Base-by-base conservation (phyloP, 2,329 filamentous ascomycete species). In the Tolypocladium amazonense region DNA sequence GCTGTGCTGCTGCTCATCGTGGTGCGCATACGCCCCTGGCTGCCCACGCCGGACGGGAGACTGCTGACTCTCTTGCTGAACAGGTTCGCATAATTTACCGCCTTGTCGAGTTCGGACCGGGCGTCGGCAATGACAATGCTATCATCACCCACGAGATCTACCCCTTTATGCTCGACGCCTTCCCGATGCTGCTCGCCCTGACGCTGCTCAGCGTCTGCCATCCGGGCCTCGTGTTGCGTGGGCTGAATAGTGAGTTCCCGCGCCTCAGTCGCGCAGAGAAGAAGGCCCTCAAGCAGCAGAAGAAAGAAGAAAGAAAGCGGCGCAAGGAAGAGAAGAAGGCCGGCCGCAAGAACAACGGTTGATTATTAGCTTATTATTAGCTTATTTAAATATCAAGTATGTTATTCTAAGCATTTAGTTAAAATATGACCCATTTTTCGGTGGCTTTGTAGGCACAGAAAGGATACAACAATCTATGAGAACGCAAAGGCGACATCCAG, bases 51-150 rank as follows among this genome's bases (percentile, higher is more conserved):
- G 18, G 9, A 25, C 25, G n/a, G n/a, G 4, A 45, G 41, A 50
- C 15, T 63, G 68, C 60, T 57, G 18, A 57, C 23, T 2, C 20
- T 2, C 23, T 20, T 14, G 27, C 18, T 33, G 15, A 20, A 8
- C 57, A 82, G 76, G 68, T 78, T 35, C 80, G 84, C 39, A 86
- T 87, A 67, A 78, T 85, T 63, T 88, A 81, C 70, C 81, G 84
- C 37, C 74, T 88, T 2, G 69, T 76, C 58, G 83, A 88, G 67
- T 87, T 81, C 65, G 74, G 75, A 0, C 71, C 73, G 4, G 81
- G 80, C 14, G 65, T 79, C 25, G 69, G 70, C 47, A 64, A 67
- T 7, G 63, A 70, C n/a, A 81, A 80, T 65, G 70, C 73, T 0
- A 71, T 82, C 25, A 76, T 79, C 14, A 41, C 54, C 23, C 23